A percentile compares a stretch with the other conserved stretches of the same genome.
These are phyloP conservation scores for Alloteropsis angusta DNA, from an alignment of 202 grass and related monocot genomes.

Conservation along the genomic window DNA sequence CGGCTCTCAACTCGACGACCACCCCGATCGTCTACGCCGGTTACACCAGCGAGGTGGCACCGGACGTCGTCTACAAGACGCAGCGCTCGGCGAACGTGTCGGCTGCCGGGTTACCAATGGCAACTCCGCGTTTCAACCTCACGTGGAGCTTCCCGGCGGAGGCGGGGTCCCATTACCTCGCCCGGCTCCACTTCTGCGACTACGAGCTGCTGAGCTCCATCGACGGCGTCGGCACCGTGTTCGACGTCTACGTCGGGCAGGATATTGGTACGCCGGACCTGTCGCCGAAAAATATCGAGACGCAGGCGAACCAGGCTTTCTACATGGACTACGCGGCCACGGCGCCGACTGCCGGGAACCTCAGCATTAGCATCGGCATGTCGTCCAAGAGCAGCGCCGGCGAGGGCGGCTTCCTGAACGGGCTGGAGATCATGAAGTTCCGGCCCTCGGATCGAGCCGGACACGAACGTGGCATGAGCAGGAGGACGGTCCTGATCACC, in stretches of 20 bases:
- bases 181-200: slow-evolving; percentile 80
- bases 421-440: slow-evolving; percentile 74
- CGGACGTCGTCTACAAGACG: slow-evolving; percentile 38
- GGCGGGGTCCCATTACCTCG: slow-evolving; percentile 25
- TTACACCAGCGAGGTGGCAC: slow-evolving; percentile 24
- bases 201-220: slow-evolving; percentile 3
- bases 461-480: not conserved
- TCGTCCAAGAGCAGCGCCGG: not conserved
- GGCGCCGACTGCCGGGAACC: not conserved
- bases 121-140: slow-evolving; percentile 18
- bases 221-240: not conserved
- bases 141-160: slow-evolving; percentile 52
- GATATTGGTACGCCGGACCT: not conserved
- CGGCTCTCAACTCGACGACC: not conserved
- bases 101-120: fast-evolving
- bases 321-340: slow-evolving; percentile 21
- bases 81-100: slow-evolving; percentile 20
- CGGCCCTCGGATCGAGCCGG: not conserved
- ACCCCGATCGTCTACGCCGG: not conserved
- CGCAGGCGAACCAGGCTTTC: not conserved
- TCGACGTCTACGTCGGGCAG: slow-evolving; percentile 39
- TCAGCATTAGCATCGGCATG: slow-evolving; percentile 50
- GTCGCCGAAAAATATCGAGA: fast-evolving
- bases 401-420: slow-evolving; percentile 49
- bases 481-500: not conserved